Base-by-base conservation (phyloP, 2,329 filamentous ascomycete genomes). In the Amphichorda felina region DNA sequence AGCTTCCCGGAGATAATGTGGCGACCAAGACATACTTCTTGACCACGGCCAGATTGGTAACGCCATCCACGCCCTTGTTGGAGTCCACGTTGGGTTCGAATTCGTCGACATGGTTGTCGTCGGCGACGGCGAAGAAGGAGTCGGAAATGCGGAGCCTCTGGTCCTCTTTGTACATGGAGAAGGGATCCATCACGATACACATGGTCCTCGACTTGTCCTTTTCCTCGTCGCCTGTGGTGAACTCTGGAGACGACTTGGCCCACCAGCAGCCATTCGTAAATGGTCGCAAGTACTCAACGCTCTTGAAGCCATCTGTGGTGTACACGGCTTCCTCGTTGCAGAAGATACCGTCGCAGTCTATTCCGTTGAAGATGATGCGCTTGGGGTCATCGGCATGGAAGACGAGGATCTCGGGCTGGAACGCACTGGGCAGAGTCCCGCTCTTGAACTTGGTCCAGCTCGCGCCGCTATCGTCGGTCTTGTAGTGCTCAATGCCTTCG, bases 21-120 rank as follows among this genome's bases (percentile, higher is more conserved):
- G 89, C 91, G 13, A 82, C 84, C 28, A 98, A 72, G 22, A 98
- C 63, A 52, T 82, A 94, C 47, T 82, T 84, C 57, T 94, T 94
- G 41, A 94, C 84, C 8, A 79, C 65, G 4, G 85, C 88, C 43
- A 94, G 64, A 53, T 82, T 89, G 43, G 86, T 74, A 44, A 94
- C 72, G 37, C 91, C 89, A 44, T 77, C 71, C 4, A 94, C 78
- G 2, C 82, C 75, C 37, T 82, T 75, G 40, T 77, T 75, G 19
- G 72, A 74, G 43, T 86, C 79, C 47, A 98, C 66, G 39, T 79
- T 73, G 5, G 83, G 84, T 60, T 96, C 88, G 25, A 75, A 75
- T 53, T 81, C 73, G 41, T 77, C 64, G 17, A 73, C 52, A 34
- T 59, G 59, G 39, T 61, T 60, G 39, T 61, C 63, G 15, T 62